Conservation (phyloP, 108 stramenopile genomes). For the Aurantiochytrium sp. region DNA sequence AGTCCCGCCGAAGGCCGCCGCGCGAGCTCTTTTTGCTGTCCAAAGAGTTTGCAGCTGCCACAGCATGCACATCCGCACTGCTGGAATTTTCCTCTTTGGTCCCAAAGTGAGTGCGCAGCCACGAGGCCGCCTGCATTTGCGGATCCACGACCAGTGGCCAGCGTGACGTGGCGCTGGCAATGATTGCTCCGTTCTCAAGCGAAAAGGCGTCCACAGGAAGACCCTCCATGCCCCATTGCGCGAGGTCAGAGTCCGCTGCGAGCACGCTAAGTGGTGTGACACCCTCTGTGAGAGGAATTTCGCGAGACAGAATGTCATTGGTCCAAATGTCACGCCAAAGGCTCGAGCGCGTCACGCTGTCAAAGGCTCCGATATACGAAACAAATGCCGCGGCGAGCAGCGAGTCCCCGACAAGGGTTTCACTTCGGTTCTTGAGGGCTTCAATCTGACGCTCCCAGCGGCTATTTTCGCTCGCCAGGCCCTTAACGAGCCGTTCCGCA, state of each 20-base stretch:
- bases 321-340: slow-evolving; percentile 25
- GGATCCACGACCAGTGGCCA: slow-evolving; percentile 62
- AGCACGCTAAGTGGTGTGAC: slow-evolving; percentile 36
- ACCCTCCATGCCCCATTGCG: slow-evolving; percentile 52
- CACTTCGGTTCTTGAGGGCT: slow-evolving; percentile 16
- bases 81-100: too few relatives aligned
- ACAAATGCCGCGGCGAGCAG: slow-evolving; percentile 53
- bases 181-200: slow-evolving; percentile 54
- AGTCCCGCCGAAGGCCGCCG: background rate
- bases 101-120: slow-evolving; percentile 45
- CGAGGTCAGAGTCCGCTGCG: slow-evolving; percentile 45
- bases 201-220: slow-evolving; percentile 53
- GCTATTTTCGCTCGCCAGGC: slow-evolving; percentile 45
- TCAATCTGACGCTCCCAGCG: slow-evolving; percentile 48
- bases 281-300: slow-evolving; percentile 35
- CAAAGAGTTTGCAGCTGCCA: background rate
- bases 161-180: slow-evolving; percentile 25
- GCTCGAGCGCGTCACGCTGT: slow-evolving; percentile 34
- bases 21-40: background rate
- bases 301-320: slow-evolving; percentile 14
- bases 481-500: slow-evolving; percentile 48
- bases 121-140: slow-evolving; percentile 54
- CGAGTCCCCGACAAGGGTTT: slow-evolving; percentile 47
- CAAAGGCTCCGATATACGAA: slow-evolving; percentile 56
- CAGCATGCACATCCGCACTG: background rate